A percentile compares a stretch with the other conserved stretches of the same genome.
Conservation (phyloP, 768 basidiomycete genomes). For the Suillus bovinus region DNA sequence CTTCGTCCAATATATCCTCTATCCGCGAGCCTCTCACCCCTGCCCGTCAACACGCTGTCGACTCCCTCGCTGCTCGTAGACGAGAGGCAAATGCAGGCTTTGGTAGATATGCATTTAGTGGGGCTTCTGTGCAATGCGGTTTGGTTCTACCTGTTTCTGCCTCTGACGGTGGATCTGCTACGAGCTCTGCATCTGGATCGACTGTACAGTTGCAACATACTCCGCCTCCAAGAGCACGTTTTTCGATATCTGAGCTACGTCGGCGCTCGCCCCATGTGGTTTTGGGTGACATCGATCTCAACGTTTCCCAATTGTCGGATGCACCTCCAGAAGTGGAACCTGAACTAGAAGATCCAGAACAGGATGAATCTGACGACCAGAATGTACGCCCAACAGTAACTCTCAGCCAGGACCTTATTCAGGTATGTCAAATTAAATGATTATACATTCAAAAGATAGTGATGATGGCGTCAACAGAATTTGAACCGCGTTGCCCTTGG, state of each 20-base stretch:
- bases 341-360: constrained; percentile 17
- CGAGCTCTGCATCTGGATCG: constrained; percentile 24
- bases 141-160: constrained; percentile 18
- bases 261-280: constrained; percentile 24
- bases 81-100: constrained; percentile 14
- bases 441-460: background rate
- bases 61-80: constrained; percentile 36
- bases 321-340: constrained; percentile 15
- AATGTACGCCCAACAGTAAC: constrained; percentile 18
- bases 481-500: constrained; percentile 17
- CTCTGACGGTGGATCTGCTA: constrained; percentile 13
- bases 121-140: constrained; percentile 17
- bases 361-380: constrained; percentile 9
- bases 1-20: constrained; percentile 32
- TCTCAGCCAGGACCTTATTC: constrained; percentile 29
- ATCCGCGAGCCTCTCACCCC: constrained; percentile 26
- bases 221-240: constrained; percentile 15
- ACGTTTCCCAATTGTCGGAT: constrained; percentile 20
- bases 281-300: constrained; percentile 27
- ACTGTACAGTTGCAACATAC: constrained; percentile 17
- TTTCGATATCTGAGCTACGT: constrained; percentile 26
- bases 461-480: constrained; percentile 21
- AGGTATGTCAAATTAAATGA: constrained; percentile 21
- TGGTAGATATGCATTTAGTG: constrained; percentile 25
- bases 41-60: constrained; percentile 35